Evolutionary conservation across 495 filamentous ascomycete species (phyloP), one percentile per base, ranked within the genome.

Genomic region (Neurospora sp.): DNA sequence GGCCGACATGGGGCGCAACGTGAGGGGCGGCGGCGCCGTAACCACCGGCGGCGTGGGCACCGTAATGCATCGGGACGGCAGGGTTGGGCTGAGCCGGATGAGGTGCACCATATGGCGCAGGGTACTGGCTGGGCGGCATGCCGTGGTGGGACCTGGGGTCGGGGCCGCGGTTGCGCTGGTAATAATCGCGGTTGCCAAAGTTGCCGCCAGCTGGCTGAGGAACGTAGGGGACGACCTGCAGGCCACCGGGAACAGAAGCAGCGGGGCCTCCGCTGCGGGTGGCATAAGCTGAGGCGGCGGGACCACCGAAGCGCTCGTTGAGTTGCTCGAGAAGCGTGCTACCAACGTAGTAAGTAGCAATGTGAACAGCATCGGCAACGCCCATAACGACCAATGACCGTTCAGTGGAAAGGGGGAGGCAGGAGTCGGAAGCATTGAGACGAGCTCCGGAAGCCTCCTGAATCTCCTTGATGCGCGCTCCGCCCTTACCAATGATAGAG

Each of bases 301-400:
- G 94, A 3, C 96, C 96, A 71, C 95, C 95, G 76, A 97, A 99
- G 31, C 96, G 90, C 78, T 98, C 95, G 5, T 94, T 97, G 69
- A 99, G 88, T 81, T 98, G 96, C 84, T 99, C 95, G 59, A 95
- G 92, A 39, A 99, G 88, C 9, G 96, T 98, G 81, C 93, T 96
- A 16, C 93, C 95, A 72, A 98, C 94, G 77, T 99, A 99, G 85
- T 98, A 99, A 37, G 94, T 96, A 37, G 96, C 96, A 80, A 99
- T 99, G 82, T 99, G 96, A 69, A 99, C 96, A 46, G 96, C 94
- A 84, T 96, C 93, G 70, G 93, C 93, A 59, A 96, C 93, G 78
- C 93, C 93, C 79, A 94, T 91, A 69, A 96, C 92, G 71, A 98
- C 94, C n/a, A 99, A 89, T 18, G 96, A 98, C 66, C 96, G 92